Conservation (phyloP, 169 alveolate species). For the Cryptosporidium meleagridis region DNA sequence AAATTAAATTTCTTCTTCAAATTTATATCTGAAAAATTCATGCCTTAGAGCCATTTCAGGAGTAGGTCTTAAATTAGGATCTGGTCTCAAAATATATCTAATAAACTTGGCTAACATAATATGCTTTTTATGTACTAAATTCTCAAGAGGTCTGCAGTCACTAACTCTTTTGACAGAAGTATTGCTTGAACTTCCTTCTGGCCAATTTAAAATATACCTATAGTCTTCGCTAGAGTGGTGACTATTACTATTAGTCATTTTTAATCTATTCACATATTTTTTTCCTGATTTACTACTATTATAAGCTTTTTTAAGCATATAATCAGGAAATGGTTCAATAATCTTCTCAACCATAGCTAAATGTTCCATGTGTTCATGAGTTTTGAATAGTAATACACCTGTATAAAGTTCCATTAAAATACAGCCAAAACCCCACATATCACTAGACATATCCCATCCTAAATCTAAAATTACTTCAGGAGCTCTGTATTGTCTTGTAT, state of each 20-base stretch:
- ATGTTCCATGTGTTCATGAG: constrained; percentile 95
- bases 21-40: constrained; percentile 80
- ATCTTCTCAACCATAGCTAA: constrained; percentile 92
- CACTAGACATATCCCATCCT: constrained; percentile 94
- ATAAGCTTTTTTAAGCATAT: constrained; percentile 83
- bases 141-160: constrained; percentile 79
- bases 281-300: constrained; percentile 32
- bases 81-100: constrained; percentile 84
- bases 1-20: constrained; percentile 45
- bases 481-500: constrained; percentile 98
- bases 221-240: background rate
- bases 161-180: constrained; percentile 82
- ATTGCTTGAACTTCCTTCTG: constrained; percentile 83
- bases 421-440: constrained; percentile 97
- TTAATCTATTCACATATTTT: constrained; percentile 24
- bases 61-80: constrained; percentile 86
- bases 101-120: constrained; percentile 87
- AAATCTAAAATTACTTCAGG: constrained; percentile 97
- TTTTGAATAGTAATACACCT: constrained; percentile 92
- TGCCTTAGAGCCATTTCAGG: constrained; percentile 89
- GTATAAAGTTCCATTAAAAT: constrained; percentile 93
- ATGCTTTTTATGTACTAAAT: constrained; percentile 84
- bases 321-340: constrained; percentile 86
- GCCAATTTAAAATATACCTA: constrained; percentile 82
- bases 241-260: background rate